phyloP scores from a whole-genome alignment of 106 monocot species.

The Apostasia ramifera region DNA sequence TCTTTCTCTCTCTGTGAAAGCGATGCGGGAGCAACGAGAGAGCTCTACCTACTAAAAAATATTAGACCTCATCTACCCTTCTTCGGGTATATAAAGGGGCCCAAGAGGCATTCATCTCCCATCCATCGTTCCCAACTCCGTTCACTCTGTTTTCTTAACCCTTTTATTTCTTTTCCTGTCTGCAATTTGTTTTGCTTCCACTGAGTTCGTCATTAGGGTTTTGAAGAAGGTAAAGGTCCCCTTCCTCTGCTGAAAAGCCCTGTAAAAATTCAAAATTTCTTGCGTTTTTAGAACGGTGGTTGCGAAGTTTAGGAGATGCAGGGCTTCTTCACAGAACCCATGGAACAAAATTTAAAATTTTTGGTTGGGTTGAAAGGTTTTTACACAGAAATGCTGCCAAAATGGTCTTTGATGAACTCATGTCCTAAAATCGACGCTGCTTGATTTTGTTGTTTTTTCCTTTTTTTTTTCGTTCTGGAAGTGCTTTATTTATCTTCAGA shows the following conservation, averaged over 20 bases:
- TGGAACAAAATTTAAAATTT: too few relatives aligned
- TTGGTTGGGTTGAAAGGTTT: too few relatives aligned
- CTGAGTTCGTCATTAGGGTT: not conserved
- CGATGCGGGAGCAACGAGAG: not conserved
- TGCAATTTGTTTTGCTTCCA: not conserved
- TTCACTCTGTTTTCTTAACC: slow-evolving; percentile 8
- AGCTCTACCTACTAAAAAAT: not conserved
- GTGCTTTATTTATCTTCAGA: too few relatives aligned
- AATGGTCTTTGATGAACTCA: too few relatives aligned
- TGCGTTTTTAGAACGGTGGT: too few relatives aligned
- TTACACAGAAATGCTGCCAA: too few relatives aligned
- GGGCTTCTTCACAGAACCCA: too few relatives aligned
- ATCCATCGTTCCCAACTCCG: slow-evolving; percentile 8
- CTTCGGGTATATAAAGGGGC: slow-evolving; percentile 6
- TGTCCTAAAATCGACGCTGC: too few relatives aligned
- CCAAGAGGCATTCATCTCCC: not conserved
- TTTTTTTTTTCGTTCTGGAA: too few relatives aligned
- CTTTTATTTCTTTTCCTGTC: not conserved
- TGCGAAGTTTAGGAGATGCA: too few relatives aligned
- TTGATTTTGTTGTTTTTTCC: too few relatives aligned
- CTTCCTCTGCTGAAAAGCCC: not conserved
- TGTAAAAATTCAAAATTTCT: too few relatives aligned
- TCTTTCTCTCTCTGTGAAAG: not conserved
- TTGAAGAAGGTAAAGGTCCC: slow-evolving; percentile 4
- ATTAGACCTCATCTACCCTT: not conserved